Evolutionary conservation across 202 grass and related monocot genomes (phyloP).

Genomic region (Bolboschoenoplectus hybrid): DNA sequence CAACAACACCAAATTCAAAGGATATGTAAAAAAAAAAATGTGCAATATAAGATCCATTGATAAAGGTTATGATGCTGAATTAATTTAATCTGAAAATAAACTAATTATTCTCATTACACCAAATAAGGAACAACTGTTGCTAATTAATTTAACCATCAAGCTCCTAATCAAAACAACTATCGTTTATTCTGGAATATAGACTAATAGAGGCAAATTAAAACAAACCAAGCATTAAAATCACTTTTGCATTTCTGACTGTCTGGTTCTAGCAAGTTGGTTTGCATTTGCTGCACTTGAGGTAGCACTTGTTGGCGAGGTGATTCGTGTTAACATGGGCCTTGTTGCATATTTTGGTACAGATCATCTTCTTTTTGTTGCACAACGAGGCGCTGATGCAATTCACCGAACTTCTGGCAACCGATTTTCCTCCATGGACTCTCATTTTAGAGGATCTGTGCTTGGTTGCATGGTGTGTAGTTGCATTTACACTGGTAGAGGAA

Average conservation of each 20-base stretch:
- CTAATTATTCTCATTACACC: constrained; percentile 22
- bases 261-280: constrained; percentile 73
- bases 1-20: not conserved
- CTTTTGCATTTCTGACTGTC: not conserved
- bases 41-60: not conserved
- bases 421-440: constrained; percentile 18
- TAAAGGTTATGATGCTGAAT: not conserved
- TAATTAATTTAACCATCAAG: not conserved
- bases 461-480: constrained; percentile 4
- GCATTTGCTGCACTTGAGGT: constrained; percentile 78
- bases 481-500: constrained; percentile 33
- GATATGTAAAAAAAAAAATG: not conserved
- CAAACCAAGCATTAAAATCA: constrained; percentile 16
- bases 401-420: constrained; percentile 34
- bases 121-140: constrained; percentile 10
- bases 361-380: constrained; percentile 69
- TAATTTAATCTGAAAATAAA: not conserved
- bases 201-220: not conserved
- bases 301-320: constrained; percentile 58
- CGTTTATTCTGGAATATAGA: constrained; percentile 31
- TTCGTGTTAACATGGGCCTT: constrained; percentile 31
- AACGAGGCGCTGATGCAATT: constrained; percentile 55
- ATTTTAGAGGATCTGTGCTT: constrained; percentile 31
- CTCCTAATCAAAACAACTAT: constrained; percentile 24
- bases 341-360: constrained; percentile 78